Percentiles rank a stretch among this genome's conserved stretches.
These are phyloP conservation scores for Endocarpon pusillum DNA, from an alignment of 495 filamentous ascomycete species.

Conservation along the genomic window DNA sequence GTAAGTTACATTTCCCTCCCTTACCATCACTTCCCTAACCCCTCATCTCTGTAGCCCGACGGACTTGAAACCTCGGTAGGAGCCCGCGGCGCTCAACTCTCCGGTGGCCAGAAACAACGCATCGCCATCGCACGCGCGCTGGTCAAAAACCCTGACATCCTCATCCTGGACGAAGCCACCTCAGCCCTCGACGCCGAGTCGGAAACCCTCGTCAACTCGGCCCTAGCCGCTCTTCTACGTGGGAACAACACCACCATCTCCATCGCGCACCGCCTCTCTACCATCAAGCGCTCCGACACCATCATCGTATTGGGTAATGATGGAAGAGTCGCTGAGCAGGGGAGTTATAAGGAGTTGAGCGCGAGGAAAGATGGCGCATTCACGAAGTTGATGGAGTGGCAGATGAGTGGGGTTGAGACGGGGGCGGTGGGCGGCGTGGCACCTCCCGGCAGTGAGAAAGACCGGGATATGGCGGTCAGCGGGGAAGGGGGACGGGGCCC, in stretches of 20 bases:
- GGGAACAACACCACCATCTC: slow-evolving; percentile 90
- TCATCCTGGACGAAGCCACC: slow-evolving; percentile 90
- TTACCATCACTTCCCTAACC: slow-evolving; percentile 3
- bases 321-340: slow-evolving; percentile 78
- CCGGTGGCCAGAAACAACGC: slow-evolving; percentile 91
- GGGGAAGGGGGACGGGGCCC: slow-evolving; percentile 5
- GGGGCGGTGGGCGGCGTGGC: slow-evolving; percentile 10
- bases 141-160: slow-evolving; percentile 88
- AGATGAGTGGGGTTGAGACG: slow-evolving; percentile 75
- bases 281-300: slow-evolving; percentile 83
- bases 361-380: slow-evolving; percentile 62
- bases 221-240: slow-evolving; percentile 59
- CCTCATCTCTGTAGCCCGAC: slow-evolving; percentile 39
- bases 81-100: slow-evolving; percentile 81
- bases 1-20: slow-evolving; percentile 22
- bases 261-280: slow-evolving; percentile 87
- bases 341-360: slow-evolving; percentile 63
- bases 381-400: slow-evolving; percentile 95
- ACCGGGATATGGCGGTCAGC: slow-evolving; percentile 6
- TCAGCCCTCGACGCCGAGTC: slow-evolving; percentile 93
- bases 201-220: slow-evolving; percentile 87
- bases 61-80: slow-evolving; percentile 90
- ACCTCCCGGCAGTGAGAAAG: slow-evolving; percentile 1
- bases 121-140: slow-evolving; percentile 92
- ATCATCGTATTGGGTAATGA: slow-evolving; percentile 79